phyloP scores from a whole-genome alignment of 2,329 filamentous ascomycete species.

The Curvularia sp. region DNA sequence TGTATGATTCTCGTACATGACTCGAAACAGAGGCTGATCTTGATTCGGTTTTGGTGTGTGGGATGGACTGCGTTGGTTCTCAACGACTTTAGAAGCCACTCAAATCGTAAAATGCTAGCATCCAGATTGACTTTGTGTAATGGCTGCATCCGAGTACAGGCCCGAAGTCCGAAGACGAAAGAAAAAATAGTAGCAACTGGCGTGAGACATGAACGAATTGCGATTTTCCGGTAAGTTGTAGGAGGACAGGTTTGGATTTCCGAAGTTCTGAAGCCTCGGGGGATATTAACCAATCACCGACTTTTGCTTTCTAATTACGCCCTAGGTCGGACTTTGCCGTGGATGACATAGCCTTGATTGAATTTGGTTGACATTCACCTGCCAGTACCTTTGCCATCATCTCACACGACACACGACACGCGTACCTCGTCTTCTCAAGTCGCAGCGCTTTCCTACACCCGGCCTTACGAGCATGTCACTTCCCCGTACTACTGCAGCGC shows the following conservation, averaged over 20 bases:
- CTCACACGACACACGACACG: slow-evolving; percentile 16
- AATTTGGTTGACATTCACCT: slow-evolving; percentile 31
- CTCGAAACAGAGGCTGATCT: not conserved
- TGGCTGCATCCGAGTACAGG: too few relatives aligned
- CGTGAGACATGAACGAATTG: not conserved
- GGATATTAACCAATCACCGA: slow-evolving; percentile 22
- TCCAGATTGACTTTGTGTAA: not conserved
- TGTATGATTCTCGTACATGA: not conserved
- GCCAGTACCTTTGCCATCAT: slow-evolving; percentile 17
- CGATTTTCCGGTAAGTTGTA: not conserved
- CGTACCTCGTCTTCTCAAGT: slow-evolving; percentile 2
- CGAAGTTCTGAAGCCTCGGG: slow-evolving; percentile 19
- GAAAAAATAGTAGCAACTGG: not conserved
- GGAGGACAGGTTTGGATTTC: not conserved
- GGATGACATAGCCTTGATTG: slow-evolving; percentile 37
- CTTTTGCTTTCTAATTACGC: slow-evolving; percentile 28
- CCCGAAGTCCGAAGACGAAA: not conserved
- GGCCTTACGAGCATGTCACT: slow-evolving; percentile 41
- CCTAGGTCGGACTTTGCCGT: slow-evolving; percentile 26
- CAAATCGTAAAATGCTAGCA: not conserved
- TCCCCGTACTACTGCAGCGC: slow-evolving; percentile 33
- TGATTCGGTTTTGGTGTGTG: not conserved
- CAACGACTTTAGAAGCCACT: not conserved
- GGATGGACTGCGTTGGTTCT: not conserved
- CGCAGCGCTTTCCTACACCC: slow-evolving; percentile 6